These are phyloP conservation scores for Calonectria fujianensis DNA, from an alignment of 2,329 filamentous ascomycete species.

Conservation along the genomic window DNA sequence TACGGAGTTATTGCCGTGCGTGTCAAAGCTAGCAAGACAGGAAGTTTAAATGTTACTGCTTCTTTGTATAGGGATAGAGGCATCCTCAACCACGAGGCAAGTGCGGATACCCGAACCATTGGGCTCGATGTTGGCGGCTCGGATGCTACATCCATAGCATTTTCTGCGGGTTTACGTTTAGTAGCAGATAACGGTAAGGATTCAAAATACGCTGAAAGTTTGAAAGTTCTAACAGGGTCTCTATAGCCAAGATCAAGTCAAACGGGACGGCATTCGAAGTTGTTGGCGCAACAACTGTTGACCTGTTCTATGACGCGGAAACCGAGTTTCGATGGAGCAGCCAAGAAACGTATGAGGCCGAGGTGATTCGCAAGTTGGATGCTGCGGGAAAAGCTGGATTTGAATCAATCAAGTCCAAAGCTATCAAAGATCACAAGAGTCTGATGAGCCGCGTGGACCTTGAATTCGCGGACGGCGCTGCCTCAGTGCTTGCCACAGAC, in stretches of 20 bases:
- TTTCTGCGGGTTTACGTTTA: background rate
- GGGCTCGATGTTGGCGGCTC: conserved; percentile 1
- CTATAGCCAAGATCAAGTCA: background rate
- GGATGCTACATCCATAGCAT: background rate
- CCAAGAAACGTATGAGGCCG: conserved; percentile 1
- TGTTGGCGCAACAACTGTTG: conserved; percentile 2
- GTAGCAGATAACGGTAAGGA: background rate
- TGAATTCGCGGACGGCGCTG: background rate
- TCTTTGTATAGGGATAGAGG: background rate
- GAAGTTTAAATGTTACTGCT: background rate
- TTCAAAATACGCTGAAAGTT: too few relatives aligned
- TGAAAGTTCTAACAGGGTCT: background rate
- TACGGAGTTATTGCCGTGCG: conserved; percentile 1
- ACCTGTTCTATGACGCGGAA: conserved; percentile 5
- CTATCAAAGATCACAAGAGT: background rate
- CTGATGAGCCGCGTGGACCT: background rate
- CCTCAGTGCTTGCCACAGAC: background rate
- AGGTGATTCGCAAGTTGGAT: background rate
- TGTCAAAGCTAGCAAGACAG: background rate
- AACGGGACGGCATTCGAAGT: conserved; percentile 5
- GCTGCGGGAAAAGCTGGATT: conserved; percentile 4
- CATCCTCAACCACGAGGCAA: background rate
- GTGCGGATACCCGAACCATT: background rate
- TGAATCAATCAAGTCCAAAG: conserved; percentile 3
- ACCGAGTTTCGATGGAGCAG: conserved; percentile 2